A percentile compares a stretch with the other conserved stretches of the same genome.
These are phyloP conservation scores for Metschnikowia lochheadii DNA, from an alignment of 805 yeast species.

Conservation along the genomic window DNA sequence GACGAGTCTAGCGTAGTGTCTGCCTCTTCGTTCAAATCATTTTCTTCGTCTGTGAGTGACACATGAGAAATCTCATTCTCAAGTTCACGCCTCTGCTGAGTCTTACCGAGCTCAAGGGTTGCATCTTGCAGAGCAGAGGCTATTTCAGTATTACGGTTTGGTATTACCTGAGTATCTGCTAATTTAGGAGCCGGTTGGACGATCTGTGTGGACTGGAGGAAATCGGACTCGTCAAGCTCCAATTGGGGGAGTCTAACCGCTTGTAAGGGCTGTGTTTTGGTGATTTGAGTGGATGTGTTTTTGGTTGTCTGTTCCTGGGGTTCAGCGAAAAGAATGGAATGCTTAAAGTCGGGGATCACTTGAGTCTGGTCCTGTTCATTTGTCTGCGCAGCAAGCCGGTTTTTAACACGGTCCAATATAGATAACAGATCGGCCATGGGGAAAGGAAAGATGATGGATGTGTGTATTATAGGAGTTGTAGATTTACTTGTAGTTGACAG, in stretches of 20 bases:
- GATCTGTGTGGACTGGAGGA: slow-evolving; percentile 9
- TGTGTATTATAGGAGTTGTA: background rate
- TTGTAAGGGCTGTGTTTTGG: background rate
- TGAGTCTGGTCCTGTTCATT: slow-evolving; percentile 6
- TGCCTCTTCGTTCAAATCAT: slow-evolving; percentile 26
- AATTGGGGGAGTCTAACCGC: slow-evolving; percentile 31
- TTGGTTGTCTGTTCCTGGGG: slow-evolving; percentile 1
- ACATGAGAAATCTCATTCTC: slow-evolving; percentile 31
- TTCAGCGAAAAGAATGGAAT: slow-evolving; percentile 12
- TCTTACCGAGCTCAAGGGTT: background rate
- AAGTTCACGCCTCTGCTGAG: slow-evolving; percentile 14
- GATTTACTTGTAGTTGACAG: background rate
- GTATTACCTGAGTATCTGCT: slow-evolving; percentile 8
- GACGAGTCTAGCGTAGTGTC: slow-evolving; percentile 22
- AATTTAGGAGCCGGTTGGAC: background rate
- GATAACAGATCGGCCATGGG: slow-evolving; percentile 4
- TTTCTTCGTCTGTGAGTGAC: slow-evolving; percentile 39
- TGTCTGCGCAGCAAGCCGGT: slow-evolving; percentile 14
- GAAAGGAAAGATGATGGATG: background rate
- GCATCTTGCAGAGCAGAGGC: background rate
- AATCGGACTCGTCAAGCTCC: slow-evolving; percentile 18
- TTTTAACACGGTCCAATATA: slow-evolving; percentile 24
- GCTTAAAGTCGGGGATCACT: slow-evolving; percentile 15
- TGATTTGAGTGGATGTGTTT: background rate
- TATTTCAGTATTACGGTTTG: background rate